Conservation (phyloP, 2,329 filamentous ascomycete genomes). For the Phoma sp. region DNA sequence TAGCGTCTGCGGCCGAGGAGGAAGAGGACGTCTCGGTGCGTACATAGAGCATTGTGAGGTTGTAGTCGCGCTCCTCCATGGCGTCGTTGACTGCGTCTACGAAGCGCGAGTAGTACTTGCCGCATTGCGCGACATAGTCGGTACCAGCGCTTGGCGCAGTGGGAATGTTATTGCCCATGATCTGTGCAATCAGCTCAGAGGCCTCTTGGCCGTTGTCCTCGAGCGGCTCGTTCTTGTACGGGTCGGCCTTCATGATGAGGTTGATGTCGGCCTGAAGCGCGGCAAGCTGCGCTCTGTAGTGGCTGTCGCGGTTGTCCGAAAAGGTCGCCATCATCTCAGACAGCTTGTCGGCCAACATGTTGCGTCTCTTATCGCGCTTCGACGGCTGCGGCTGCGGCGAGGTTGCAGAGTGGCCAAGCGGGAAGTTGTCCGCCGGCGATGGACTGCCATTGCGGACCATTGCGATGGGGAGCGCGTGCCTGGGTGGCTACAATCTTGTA, state of each 20-base stretch:
- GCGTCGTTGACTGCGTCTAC: slow-evolving; percentile 85
- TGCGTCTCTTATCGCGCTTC: slow-evolving; percentile 89
- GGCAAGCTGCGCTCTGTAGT: slow-evolving; percentile 88
- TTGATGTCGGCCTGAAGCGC: slow-evolving; percentile 91
- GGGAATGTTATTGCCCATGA: slow-evolving; percentile 50
- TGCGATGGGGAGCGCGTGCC: slow-evolving; percentile 5
- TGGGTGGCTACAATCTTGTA: background rate
- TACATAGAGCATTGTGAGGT: slow-evolving; percentile 82
- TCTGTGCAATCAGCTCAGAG: slow-evolving; percentile 60
- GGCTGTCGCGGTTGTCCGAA: slow-evolving; percentile 77
- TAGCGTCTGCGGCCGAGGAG: background rate
- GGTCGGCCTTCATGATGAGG: slow-evolving; percentile 82
- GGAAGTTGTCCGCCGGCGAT: slow-evolving; percentile 45
- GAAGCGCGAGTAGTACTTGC: slow-evolving; percentile 84
- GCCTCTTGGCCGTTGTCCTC: slow-evolving; percentile 70
- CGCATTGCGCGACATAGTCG: slow-evolving; percentile 69
- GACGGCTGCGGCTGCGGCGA: slow-evolving; percentile 63
- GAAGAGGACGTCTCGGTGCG: background rate
- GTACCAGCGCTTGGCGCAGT: slow-evolving; percentile 65
- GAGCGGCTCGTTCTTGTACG: slow-evolving; percentile 74
- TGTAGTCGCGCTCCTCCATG: slow-evolving; percentile 84
- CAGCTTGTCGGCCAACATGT: slow-evolving; percentile 79
- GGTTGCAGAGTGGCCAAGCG: slow-evolving; percentile 45
- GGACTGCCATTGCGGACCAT: slow-evolving; percentile 50
- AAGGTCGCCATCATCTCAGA: slow-evolving; percentile 78